phyloP scores from a whole-genome alignment of 129 eudicot genomes.

The Artemisia tridentata region DNA sequence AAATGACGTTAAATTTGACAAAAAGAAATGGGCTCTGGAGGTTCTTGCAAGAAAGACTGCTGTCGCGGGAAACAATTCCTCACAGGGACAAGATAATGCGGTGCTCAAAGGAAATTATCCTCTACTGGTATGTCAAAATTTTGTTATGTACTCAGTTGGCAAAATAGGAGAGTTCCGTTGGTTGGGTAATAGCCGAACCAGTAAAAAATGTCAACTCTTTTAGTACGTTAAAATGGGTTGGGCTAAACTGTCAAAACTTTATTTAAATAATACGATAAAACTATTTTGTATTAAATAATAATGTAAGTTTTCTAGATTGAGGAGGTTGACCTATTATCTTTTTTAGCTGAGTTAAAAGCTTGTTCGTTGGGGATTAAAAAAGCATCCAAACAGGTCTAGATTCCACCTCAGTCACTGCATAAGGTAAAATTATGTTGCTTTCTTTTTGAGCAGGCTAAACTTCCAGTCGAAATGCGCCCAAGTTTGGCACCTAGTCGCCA shows the following conservation, averaged over 20 bases:
- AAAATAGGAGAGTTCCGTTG: not conserved
- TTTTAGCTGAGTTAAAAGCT: not conserved
- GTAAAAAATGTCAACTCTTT: not conserved
- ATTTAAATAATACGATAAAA: not conserved
- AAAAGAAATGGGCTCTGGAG: slow-evolving; percentile 88
- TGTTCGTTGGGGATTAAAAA: not conserved
- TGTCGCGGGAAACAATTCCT: slow-evolving; percentile 44
- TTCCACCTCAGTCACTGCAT: slow-evolving; percentile 11
- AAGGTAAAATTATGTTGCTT: not conserved
- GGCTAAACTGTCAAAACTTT: not conserved
- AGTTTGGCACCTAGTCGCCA: slow-evolving; percentile 72
- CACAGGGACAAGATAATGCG: slow-evolving; percentile 51
- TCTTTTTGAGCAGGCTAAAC: slow-evolving; percentile 61
- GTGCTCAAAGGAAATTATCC: slow-evolving; percentile 74
- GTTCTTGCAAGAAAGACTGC: slow-evolving; percentile 87
- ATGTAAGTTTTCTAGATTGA: not conserved
- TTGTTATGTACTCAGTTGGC: slow-evolving; percentile 16
- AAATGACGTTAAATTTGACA: slow-evolving; percentile 45
- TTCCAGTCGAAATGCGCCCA: slow-evolving; percentile 86
- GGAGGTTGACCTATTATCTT: not conserved
- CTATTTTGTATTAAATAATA: not conserved
- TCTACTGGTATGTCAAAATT: slow-evolving; percentile 53
- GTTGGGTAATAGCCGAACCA: slow-evolving; percentile 4
- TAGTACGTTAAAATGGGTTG: not conserved
- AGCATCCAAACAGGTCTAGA: not conserved